Evolutionary conservation across 2,329 filamentous ascomycete genomes (phyloP), one percentile per base, ranked within the genome.

Genomic region (Botrytis cinerea): DNA sequence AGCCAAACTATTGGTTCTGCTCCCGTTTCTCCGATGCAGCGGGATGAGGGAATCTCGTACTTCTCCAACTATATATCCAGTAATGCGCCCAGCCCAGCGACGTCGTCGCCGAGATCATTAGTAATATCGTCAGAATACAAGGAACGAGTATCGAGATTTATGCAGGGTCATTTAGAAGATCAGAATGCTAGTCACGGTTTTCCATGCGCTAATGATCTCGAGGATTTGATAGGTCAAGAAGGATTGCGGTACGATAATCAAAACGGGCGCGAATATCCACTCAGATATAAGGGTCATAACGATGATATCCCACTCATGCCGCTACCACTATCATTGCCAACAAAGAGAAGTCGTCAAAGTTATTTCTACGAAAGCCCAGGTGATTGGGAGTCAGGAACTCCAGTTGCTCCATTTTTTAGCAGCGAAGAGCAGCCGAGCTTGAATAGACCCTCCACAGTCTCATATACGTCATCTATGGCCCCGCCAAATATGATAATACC

Each of bases 171-270:
- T 16, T 51, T 66, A 25, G 38, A 32, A 57, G 60, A 67, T 45
- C 70, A 48, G 6, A 67, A 62, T 43, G 35, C 32, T 22, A 71
- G 35, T 45, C 59, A 46, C 38, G 38, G n/a, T 32, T 2, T n/a
- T 14, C 5, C n/a, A 22, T 25, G 38, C 45, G 25, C 25, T 18
- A 45, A 35, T 51, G 48, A 28, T 25, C 54, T 75, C n/a, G 32
- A 75, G 25, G 73, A 72, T 8, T 66, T 74, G 18, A 40, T 74
- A 43, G 64, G 73, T 28, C 51, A 71, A 60, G 74, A 75, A 46
- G 61, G 43, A 16, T 46, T 45, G 9, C 64, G 40, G 9, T 67
- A 72, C 38, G 66, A 75, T n/a, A 3, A 70, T 40, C 66, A 57
- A 64, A 43, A 59, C 16, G 35, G 10, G 35, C 48, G 46, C n/a